Conservation (phyloP, 441 rosid genomes). For the Cnidoscolus chayamansa region DNA sequence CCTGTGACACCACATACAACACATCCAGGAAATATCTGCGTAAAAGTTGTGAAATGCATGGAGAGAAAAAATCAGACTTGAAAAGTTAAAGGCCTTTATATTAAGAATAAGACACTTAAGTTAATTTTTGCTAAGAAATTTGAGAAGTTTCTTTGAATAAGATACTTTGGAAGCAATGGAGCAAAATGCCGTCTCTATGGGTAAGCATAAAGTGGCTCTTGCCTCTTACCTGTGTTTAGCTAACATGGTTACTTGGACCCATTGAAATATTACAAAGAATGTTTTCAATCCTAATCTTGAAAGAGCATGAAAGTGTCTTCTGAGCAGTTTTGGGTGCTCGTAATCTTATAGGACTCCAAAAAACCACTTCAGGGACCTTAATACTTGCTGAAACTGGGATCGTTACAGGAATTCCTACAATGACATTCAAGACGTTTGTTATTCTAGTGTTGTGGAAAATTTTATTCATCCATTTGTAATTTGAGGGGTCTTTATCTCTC, state of each 20-base stretch:
- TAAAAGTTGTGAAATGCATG: conserved; percentile 6
- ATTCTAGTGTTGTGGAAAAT: background rate
- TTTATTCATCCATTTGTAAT: background rate
- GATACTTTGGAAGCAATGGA: background rate
- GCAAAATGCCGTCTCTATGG: background rate
- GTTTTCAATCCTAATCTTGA: background rate
- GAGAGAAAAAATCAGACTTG: background rate
- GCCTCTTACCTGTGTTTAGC: background rate
- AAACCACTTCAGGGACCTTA: background rate
- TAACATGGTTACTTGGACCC: background rate
- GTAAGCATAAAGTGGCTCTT: background rate
- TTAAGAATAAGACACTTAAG: background rate
- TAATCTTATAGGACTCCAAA: background rate
- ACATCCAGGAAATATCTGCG: conserved; percentile 27
- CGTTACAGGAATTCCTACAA: background rate
- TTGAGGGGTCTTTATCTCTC: background rate
- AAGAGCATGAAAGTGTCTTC: background rate
- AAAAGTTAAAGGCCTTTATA: background rate
- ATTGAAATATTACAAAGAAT: background rate
- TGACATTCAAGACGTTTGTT: background rate
- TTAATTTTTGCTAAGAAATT: background rate
- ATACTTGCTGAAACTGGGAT: background rate
- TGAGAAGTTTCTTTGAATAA: background rate
- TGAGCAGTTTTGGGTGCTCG: background rate
- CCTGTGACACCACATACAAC: conserved; percentile 22